Percentiles rank a stretch among this genome's conserved stretches.
These are phyloP conservation scores for Tylopilus cervinicoccineus DNA, from an alignment of 768 basidiomycete genomes.

Conservation along the genomic window DNA sequence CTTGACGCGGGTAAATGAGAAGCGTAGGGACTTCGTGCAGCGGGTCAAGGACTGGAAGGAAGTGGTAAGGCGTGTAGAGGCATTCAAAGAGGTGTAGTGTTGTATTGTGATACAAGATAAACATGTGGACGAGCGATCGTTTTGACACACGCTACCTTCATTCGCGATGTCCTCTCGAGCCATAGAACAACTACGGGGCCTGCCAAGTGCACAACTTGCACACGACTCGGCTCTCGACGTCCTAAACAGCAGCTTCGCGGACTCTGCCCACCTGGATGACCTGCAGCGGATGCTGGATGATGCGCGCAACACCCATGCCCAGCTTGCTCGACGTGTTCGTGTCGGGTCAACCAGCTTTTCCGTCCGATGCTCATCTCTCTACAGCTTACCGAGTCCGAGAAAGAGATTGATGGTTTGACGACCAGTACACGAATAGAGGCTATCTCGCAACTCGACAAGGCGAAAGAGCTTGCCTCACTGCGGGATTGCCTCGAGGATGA, in stretches of 20 bases:
- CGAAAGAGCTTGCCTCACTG: slow-evolving; percentile 70
- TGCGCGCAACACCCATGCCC: slow-evolving; percentile 37
- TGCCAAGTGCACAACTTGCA: slow-evolving; percentile 43
- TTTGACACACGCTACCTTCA: too few species aligned
- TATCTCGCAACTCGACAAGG: slow-evolving; percentile 51
- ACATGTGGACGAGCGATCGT: slow-evolving; percentile 15
- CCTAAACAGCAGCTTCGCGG: slow-evolving; percentile 45
- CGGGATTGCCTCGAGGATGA: slow-evolving; percentile 79
- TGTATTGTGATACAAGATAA: slow-evolving; percentile 18
- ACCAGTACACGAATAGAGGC: slow-evolving; percentile 45
- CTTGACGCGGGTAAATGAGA: slow-evolving; percentile 41
- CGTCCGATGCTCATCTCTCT: slow-evolving; percentile 31
- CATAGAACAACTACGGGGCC: slow-evolving; percentile 46
- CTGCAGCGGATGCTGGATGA: slow-evolving; percentile 43
- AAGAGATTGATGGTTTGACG: slow-evolving; percentile 44
- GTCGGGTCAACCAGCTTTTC: slow-evolving; percentile 13
- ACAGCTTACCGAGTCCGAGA: slow-evolving; percentile 56
- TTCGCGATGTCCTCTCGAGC: slow-evolving; percentile 42
- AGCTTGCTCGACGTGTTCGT: slow-evolving; percentile 45
- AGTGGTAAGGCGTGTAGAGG: slow-evolving; percentile 47
- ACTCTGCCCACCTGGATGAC: slow-evolving; percentile 48
- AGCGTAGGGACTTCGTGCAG: slow-evolving; percentile 40
- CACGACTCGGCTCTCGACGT: slow-evolving; percentile 30
- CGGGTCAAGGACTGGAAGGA: slow-evolving; percentile 64
- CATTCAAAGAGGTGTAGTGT: not conserved